Evolutionary conservation across 306 rosid genomes (phyloP), one percentile per base, ranked within the genome.

Genomic region (Herpetospermum pedunculosum): DNA sequence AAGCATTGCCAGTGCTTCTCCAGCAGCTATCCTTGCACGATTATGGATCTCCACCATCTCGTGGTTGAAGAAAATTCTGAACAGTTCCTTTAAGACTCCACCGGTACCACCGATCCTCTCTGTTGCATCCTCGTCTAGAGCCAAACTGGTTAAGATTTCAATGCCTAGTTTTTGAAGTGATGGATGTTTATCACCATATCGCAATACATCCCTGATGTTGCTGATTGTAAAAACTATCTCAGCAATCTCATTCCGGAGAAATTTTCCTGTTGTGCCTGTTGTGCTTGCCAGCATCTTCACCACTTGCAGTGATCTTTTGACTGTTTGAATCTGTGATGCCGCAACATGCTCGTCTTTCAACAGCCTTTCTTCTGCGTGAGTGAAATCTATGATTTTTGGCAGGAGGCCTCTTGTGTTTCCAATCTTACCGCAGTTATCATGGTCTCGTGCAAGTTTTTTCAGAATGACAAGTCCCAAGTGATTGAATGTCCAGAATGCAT

Each of bases 101-200:
- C 99, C 99, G 12, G 99, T 95, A 18, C 89, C 84, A 0, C 99
- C 99, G 21, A 95, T 88, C 74, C 92, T 87, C 77, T 91, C 96
- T 0, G 90, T 80, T 29, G 92, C 96, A 26, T 91, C 96, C 54
- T 84, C 92, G 73, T 95, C 99, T 84, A 89, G 71, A 0, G 96
- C 93, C 41, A 95, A 71, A 77, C 81, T 78, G n/a, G 92, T 87
- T 74, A 93, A 79, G 73, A 93, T 90, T 48, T 89, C 97, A n/a
- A 95, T 87, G 49, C 90, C 87, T 34, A 89, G 87, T 79, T 89
- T 85, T 78, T 95, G 99, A 47, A 95, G 78, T 76, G 67, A 46
- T 23, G 96, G 89, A 21, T 87, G 83, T 55, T 74, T 82, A 73
- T 88, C 96, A 52, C 97, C 99, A 58, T 87, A 78, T 78, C 83